phyloP scores from a whole-genome alignment of 2,329 filamentous ascomycete species.

The Aureobasidium sp. region DNA sequence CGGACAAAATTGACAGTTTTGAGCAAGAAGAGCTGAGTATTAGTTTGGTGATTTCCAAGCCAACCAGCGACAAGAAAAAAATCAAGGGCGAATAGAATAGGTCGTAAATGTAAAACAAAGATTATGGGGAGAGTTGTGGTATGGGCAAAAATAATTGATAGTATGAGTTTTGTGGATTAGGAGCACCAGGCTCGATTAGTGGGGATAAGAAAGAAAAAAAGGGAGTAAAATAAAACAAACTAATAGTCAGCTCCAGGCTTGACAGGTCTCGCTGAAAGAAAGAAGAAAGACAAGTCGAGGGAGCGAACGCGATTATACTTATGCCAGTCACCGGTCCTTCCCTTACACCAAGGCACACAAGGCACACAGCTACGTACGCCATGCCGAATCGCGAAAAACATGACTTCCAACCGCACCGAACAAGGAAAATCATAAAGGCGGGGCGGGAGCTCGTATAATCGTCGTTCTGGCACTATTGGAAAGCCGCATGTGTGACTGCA shows the following conservation, averaged over 20 bases:
- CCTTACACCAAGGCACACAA: constrained; percentile 4
- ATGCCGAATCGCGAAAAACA: constrained; percentile 1
- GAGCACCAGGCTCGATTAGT: constrained; percentile 41
- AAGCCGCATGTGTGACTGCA: constrained; percentile 14
- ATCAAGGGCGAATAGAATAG: constrained; percentile 16
- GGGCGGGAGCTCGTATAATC: constrained; percentile 11
- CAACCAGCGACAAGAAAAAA: constrained; percentile 33
- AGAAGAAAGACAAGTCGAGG: constrained; percentile 26
- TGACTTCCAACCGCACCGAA: neutral
- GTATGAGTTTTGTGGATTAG: constrained; percentile 20
- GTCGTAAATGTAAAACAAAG: constrained; percentile 20
- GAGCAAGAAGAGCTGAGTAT: constrained; percentile 43
- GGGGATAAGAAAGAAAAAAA: constrained; percentile 28
- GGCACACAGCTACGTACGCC: neutral
- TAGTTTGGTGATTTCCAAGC: constrained; percentile 28
- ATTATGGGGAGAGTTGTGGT: constrained; percentile 17
- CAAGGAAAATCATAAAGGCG: constrained; percentile 9
- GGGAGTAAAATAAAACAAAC: constrained; percentile 33
- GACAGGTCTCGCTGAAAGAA: constrained; percentile 42
- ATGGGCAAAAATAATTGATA: constrained; percentile 14
- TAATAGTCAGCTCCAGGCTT: constrained; percentile 42
- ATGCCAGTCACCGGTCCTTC: constrained; percentile 5
- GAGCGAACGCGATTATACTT: constrained; percentile 17
- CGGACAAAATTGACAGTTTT: constrained; percentile 20
- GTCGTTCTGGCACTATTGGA: constrained; percentile 15